Base-by-base conservation (phyloP, 1,284 basidiomycete genomes). In the Phylloporus sp. region DNA sequence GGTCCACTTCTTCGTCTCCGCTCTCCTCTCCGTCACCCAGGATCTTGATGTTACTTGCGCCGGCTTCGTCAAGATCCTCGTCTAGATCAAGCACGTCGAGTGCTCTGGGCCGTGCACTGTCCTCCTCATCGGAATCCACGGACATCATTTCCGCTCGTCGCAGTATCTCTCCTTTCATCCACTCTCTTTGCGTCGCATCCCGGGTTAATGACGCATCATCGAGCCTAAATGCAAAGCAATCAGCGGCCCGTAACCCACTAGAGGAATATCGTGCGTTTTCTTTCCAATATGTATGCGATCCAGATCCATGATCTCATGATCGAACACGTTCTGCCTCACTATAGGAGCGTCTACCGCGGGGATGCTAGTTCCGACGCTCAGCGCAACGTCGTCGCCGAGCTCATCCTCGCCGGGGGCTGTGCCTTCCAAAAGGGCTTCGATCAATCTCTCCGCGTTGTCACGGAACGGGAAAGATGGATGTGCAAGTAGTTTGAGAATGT, bases 161-260 rank as follows among this genome's bases (percentile, higher is more conserved):
- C 20, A 95, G 81, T 67, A 95, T 94, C 62, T 90, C 89, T 1
- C 86, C 86, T 71, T 95, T 94, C 83, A 95, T 89, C 69, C 89
- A 82, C 52, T 90, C 88, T 6, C 89, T 84, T 69, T 89, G 88
- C 2, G 82, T 78, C 6, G 83, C 81, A 67, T 93, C 90, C 37
- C 82, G 78, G 2, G 86, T 71, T 12, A 88, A 73, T 15, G 77
- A 72, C 28, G 76, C 68, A 4, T 80, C 81, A 34, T 84, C 79
- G 58, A 81, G 80, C 29, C 85, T 90, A 47, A 64, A 66, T 54
- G 44, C 39, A 24, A 56, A 13, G 50, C 1, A n/a, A 59, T 64
- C 46, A 72, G 66, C 32, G 61, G 56, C 40, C 65, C 51, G 56
- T 67, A 40, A 47, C 34, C 20, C 58, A 24, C 26, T 7, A 47